Conservation (phyloP, 192 early-diverging fungal genomes). For the Coemansia sp. region DNA sequence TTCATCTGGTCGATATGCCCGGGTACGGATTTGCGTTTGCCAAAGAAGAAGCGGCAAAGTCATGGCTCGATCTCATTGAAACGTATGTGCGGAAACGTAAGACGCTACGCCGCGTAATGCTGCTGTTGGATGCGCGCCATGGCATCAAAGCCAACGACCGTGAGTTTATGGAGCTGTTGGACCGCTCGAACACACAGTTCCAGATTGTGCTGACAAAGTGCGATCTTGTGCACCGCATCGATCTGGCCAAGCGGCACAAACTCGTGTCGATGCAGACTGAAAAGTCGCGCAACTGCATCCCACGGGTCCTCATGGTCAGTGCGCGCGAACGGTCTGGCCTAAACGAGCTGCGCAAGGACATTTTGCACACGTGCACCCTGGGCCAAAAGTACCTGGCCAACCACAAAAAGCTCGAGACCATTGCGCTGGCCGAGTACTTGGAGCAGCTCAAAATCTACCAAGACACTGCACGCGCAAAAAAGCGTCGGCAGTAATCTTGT, state of each 20-base stretch:
- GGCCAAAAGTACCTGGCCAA: constrained; percentile 53
- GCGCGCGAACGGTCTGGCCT: constrained; percentile 61
- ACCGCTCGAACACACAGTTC: constrained; percentile 42
- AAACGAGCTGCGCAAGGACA: constrained; percentile 69
- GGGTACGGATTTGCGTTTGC: constrained; percentile 81
- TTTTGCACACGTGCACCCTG: constrained; percentile 57
- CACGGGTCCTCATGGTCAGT: constrained; percentile 64
- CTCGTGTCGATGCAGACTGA: constrained; percentile 53
- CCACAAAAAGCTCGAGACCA: constrained; percentile 44
- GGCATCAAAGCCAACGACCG: constrained; percentile 58
- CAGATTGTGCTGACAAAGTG: constrained; percentile 67
- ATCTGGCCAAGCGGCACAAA: constrained; percentile 63
- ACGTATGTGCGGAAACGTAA: constrained; percentile 60
- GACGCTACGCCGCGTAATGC: constrained; percentile 62
- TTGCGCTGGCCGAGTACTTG: constrained; percentile 39
- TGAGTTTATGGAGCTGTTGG: constrained; percentile 48
- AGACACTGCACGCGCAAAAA: constrained; percentile 34
- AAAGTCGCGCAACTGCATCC: constrained; percentile 40
- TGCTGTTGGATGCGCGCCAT: constrained; percentile 78
- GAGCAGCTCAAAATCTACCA: constrained; percentile 48
- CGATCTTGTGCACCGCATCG: constrained; percentile 63
- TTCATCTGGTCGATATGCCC: constrained; percentile 77
- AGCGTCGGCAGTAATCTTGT: constrained; percentile 4
- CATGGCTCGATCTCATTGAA: constrained; percentile 71
- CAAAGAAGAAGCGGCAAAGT: constrained; percentile 57